phyloP scores from a whole-genome alignment of 2,329 filamentous ascomycete genomes.

The Talaromyces verruculosus region DNA sequence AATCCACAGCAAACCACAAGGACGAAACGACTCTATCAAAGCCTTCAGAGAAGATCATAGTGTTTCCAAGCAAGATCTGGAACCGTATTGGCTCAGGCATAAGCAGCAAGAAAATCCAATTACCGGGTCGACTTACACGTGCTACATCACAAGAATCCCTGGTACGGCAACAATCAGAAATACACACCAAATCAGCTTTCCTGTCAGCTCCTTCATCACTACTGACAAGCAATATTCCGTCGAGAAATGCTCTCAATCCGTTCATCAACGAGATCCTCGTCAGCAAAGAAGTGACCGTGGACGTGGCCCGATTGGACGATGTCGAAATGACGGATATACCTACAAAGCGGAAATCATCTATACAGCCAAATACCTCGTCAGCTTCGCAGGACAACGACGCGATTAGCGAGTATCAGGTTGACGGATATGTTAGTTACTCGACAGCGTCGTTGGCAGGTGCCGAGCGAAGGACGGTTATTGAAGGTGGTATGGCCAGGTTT shows the following conservation, averaged over 20 bases:
- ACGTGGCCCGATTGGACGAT: slow-evolving; percentile 19
- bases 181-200: neutral
- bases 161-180: slow-evolving; percentile 5
- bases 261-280: slow-evolving; percentile 17
- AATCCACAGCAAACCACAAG: slow-evolving; percentile 14
- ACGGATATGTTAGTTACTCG: neutral
- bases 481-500: slow-evolving; percentile 11
- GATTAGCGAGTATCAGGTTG: neutral
- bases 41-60: neutral
- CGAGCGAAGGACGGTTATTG: slow-evolving; percentile 15
- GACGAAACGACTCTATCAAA: neutral
- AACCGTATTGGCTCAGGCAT: neutral
- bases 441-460: neutral
- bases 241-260: neutral
- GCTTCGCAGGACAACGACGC: neutral
- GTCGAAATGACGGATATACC: slow-evolving; percentile 11
- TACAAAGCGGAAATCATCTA: slow-evolving; percentile 5
- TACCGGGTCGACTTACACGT: neutral
- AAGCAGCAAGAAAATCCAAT: neutral
- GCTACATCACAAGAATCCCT: slow-evolving; percentile 18
- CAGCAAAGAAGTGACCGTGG: slow-evolving; percentile 19
- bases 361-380: neutral
- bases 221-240: neutral
- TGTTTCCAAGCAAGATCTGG: slow-evolving; percentile 5
- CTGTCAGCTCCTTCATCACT: neutral